These are phyloP conservation scores for Aspergillus sclerotiicarbonarius DNA, from an alignment of 495 filamentous ascomycete species.

Conservation along the genomic window DNA sequence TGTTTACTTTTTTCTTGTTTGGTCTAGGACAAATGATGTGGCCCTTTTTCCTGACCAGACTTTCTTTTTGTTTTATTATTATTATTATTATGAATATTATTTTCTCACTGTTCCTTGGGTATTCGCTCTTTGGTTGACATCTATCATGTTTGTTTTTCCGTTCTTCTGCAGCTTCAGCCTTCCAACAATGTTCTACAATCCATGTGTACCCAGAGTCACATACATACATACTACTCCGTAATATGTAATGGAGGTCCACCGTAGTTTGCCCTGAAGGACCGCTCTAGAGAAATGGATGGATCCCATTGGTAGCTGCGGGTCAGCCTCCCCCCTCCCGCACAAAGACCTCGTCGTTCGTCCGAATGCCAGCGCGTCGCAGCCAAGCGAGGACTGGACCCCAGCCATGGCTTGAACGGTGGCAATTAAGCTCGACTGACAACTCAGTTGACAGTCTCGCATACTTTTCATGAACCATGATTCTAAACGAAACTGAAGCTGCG, in stretches of 20 bases:
- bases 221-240: neutral
- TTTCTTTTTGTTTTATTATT: neutral
- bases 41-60: neutral
- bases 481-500: slow-evolving; percentile 15
- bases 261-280: neutral
- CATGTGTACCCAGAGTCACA: neutral
- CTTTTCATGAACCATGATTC: slow-evolving; percentile 14
- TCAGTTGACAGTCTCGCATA: slow-evolving; percentile 9
- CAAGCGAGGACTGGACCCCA: neutral
- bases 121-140: neutral
- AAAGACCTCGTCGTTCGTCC: neutral
- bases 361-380: neutral
- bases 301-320: neutral
- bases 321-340: neutral
- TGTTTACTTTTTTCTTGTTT: no score
- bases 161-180: neutral
- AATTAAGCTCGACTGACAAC: slow-evolving; percentile 12
- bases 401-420: neutral
- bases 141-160: neutral
- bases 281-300: neutral
- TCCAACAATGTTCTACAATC: neutral
- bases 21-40: no score
- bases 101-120: no score
- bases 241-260: neutral
- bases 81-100: no score